These are phyloP conservation scores for Fusarium brevicatenulatum DNA, from an alignment of 2,329 filamentous ascomycete genomes.

Conservation along the genomic window DNA sequence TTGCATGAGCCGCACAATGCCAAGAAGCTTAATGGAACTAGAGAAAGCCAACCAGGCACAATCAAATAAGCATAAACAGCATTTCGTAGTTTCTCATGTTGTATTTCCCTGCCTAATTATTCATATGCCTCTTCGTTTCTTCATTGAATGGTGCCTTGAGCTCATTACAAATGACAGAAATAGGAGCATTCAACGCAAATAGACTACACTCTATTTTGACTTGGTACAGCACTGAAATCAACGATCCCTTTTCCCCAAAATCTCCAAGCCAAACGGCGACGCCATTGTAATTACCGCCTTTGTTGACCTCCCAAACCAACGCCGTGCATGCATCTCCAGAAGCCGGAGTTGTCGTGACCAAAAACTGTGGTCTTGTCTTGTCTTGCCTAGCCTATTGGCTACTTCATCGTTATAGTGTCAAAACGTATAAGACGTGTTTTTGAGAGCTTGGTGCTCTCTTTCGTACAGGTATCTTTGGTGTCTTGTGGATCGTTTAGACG, in stretches of 20 bases:
- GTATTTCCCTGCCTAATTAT: conserved; percentile 1
- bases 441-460: conserved; percentile 18
- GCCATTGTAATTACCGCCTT: conserved; percentile 44
- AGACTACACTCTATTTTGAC: conserved; percentile 41
- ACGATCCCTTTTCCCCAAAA: conserved; percentile 26
- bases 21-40: conserved; percentile 17
- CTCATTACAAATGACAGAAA: neutral
- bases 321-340: conserved; percentile 47
- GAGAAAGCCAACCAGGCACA: neutral
- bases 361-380: conserved; percentile 23
- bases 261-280: conserved; percentile 42
- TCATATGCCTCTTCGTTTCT: neutral
- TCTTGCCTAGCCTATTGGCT: conserved; percentile 31
- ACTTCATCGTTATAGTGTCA: conserved; percentile 31
- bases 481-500: conserved; percentile 62
- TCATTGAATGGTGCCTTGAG: neutral
- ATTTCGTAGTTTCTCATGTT: neutral
- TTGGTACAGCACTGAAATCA: conserved; percentile 35
- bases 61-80: conserved; percentile 2
- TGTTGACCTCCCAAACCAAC: conserved; percentile 44
- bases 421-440: conserved; percentile 13
- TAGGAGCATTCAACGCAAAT: conserved; percentile 20
- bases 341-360: conserved; percentile 38
- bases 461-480: conserved; percentile 16
- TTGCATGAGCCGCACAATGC: conserved; percentile 11